Conservation (phyloP, 1,284 basidiomycete genomes). For the Cutaneotrichosporon arboriforme region DNA sequence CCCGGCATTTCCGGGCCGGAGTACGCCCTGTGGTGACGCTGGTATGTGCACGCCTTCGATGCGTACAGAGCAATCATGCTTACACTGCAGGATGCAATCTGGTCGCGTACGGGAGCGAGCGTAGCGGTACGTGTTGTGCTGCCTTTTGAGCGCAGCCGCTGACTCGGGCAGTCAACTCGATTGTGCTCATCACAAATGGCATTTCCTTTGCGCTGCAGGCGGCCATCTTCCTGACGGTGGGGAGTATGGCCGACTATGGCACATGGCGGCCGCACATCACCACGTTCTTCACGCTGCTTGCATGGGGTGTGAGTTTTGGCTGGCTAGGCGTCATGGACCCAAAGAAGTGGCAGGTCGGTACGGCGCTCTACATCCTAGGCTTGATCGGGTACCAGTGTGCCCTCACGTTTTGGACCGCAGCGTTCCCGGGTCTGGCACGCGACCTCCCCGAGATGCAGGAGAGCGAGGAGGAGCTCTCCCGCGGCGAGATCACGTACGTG, state of each 20-base stretch:
- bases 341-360: conserved; percentile 24
- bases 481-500: conserved; percentile 17
- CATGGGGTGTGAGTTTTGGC: conserved; percentile 63
- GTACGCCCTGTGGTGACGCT: conserved; percentile 26
- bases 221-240: conserved; percentile 18
- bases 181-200: conserved; percentile 24
- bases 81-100: conserved; percentile 27
- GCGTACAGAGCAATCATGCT: not conserved
- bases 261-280: conserved; percentile 46
- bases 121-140: conserved; percentile 34
- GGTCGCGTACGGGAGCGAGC: conserved; percentile 29
- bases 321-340: conserved; percentile 48
- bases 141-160: not conserved
- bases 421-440: conserved; percentile 22
- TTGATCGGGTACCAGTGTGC: conserved; percentile 70
- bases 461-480: conserved; percentile 17
- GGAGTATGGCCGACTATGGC: conserved; percentile 25
- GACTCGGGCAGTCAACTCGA: conserved; percentile 16
- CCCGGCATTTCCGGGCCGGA: conserved; percentile 32
- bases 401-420: conserved; percentile 23
- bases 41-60: conserved; percentile 14
- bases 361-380: conserved; percentile 23
- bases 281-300: conserved; percentile 63
- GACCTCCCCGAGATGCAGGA: conserved; percentile 22
- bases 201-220: conserved; percentile 24